These are phyloP conservation scores for Gossypium davidsonii DNA, from an alignment of 441 rosid genomes.

Conservation along the genomic window DNA sequence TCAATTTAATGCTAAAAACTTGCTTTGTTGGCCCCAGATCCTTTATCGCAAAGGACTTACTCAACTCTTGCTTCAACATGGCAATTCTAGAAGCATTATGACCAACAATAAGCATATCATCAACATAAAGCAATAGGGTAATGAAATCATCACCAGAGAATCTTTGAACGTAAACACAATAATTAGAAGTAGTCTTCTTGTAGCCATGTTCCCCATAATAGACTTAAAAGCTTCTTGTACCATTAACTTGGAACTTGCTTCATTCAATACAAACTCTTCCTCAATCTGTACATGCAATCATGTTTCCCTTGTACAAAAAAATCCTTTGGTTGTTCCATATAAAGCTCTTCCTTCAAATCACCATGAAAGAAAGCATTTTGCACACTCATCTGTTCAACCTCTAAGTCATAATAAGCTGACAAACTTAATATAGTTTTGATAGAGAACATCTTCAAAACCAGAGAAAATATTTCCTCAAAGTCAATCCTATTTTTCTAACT, in stretches of 20 bases:
- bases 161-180: not conserved
- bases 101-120: too few species aligned
- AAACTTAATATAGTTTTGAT: not conserved
- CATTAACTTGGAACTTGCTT: not conserved
- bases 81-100: too few species aligned
- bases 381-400: not conserved
- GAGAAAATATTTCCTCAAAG: not conserved
- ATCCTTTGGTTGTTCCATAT: not conserved
- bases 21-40: not conserved
- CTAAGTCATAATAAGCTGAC: not conserved
- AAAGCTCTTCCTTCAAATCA: not conserved
- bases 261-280: not conserved
- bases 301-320: not conserved
- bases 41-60: not conserved
- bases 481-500: not conserved
- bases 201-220: not conserved
- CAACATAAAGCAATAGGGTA: not conserved
- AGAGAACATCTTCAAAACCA: not conserved
- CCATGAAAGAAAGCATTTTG: too few species aligned
- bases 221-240: not conserved
- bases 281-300: not conserved
- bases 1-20: not conserved
- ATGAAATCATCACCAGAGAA: not conserved
- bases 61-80: too few species aligned
- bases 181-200: not conserved